Base-by-base conservation (phyloP, 768 basidiomycete species). In the Pulveroboletus frians region DNA sequence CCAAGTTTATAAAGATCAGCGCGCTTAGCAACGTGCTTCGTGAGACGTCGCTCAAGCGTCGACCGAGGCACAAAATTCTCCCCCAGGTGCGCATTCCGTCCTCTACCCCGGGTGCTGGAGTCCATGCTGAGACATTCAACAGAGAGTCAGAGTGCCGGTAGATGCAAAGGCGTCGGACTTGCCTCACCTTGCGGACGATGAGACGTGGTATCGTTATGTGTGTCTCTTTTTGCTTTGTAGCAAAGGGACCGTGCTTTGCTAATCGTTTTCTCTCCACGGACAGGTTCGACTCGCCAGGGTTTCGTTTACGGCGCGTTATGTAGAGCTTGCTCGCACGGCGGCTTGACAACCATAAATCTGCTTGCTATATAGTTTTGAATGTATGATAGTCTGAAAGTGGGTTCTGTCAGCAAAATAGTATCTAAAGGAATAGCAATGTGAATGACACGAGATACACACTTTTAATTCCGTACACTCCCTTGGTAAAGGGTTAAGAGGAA, bases 401-500 rank as follows among this genome's bases (percentile, higher is more conserved):
- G n/a, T 47, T 3, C 35, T 17, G 46, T 65, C 17, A 59, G 41
- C 26, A 53, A 60, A 58, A 69, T 53, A 5, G 31, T 54, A 50
- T 45, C 23, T 45, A 48, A 47, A 20, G 23, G 23, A 14, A 46
- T 27, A 36, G 8, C 13, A 44, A 50, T 30, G 2, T 30, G 26
- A 43, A 43, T 13, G 10, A 47, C 48, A 49, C 46, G 41, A 52
- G 54, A 75, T 96, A 85, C 94, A 69, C 71, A 71, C 85, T 80
- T 83, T 76, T 78, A 26, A 26, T 26, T 26, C 4, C 23, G 6
- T 6, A 26, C 23, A 26, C 23, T 26, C 4, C 23, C 23, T 26
- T 26, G 21, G 23, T n/a, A 74, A 73, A 71, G 82, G 79, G 85
- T 90, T 79, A 75, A 74, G 77, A 80, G 81, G 62, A 71, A 52